These are phyloP conservation scores for Backusella tarrabulga DNA, from an alignment of 192 early-diverging fungal genomes.

Conservation along the genomic window DNA sequence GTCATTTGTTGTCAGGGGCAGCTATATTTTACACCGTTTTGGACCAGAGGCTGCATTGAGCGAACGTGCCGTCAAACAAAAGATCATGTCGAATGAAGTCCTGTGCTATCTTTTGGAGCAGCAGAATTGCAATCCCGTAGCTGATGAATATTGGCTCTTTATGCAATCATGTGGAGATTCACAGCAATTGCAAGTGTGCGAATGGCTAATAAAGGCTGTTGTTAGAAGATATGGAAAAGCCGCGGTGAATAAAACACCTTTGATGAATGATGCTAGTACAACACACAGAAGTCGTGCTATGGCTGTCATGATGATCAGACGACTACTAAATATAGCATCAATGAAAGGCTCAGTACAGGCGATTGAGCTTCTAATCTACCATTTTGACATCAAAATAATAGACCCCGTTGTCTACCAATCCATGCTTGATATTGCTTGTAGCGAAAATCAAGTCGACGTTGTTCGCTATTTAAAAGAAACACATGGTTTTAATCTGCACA, in stretches of 20 bases:
- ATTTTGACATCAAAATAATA: conserved; percentile 15
- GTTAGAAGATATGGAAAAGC: not conserved
- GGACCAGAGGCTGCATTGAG: conserved; percentile 14
- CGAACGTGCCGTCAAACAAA: conserved; percentile 9
- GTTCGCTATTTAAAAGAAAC: conserved; percentile 21
- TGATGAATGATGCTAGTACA: not conserved
- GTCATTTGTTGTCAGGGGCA: conserved; percentile 26
- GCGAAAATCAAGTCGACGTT: conserved; percentile 21
- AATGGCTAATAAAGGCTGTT: not conserved
- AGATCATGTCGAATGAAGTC: conserved; percentile 2
- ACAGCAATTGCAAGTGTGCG: not conserved
- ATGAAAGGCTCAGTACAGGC: conserved; percentile 20
- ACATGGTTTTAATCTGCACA: conserved; percentile 23
- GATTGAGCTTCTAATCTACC: conserved; percentile 21
- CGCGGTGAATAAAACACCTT: not conserved
- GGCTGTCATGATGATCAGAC: not conserved
- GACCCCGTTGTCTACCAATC: not conserved
- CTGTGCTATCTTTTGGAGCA: conserved; percentile 22
- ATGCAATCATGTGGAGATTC: not conserved
- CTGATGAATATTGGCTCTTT: conserved; percentile 24
- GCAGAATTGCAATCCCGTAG: conserved; percentile 10
- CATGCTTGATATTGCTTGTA: conserved; percentile 23
- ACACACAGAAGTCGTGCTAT: not conserved
- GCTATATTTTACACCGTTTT: conserved; percentile 23
- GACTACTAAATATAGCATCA: conserved; percentile 22